Conservation (phyloP, 176 grass and related monocot genomes). For the Cymbopogon citratus region DNA sequence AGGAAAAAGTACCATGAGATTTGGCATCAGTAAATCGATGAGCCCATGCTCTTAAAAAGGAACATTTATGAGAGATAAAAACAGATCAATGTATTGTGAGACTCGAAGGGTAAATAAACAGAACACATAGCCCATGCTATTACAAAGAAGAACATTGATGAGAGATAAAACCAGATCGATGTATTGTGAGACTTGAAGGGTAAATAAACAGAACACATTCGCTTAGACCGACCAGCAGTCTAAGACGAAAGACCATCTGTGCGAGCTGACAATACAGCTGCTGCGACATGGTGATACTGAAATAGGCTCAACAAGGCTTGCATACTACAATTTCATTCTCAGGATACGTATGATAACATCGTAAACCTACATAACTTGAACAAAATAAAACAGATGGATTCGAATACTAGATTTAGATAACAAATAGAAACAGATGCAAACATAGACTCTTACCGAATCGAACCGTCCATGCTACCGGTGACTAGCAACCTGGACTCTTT, state of each 20-base stretch:
- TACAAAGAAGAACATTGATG: slow-evolving; percentile 1
- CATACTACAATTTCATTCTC: background rate
- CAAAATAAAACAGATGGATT: background rate
- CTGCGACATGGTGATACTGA: background rate
- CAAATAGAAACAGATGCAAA: background rate
- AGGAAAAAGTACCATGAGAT: background rate
- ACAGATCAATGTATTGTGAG: background rate
- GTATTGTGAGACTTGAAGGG: background rate
- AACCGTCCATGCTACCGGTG: slow-evolving; percentile 44
- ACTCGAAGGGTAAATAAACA: background rate
- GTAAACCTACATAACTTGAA: background rate
- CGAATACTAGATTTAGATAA: background rate
- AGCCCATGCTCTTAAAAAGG: background rate
- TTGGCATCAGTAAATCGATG: background rate
- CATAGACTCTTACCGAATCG: slow-evolving; percentile 30
- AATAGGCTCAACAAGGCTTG: background rate
- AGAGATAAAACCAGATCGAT: background rate
- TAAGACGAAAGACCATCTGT: background rate
- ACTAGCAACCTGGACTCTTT: slow-evolving; percentile 36
- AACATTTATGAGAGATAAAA: background rate
- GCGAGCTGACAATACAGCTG: background rate
- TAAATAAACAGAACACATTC: background rate
- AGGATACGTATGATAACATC: background rate
- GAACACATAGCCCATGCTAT: too few relatives aligned
- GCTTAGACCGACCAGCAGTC: background rate